Evolutionary conservation across 768 basidiomycete species (phyloP), one percentile per base, ranked within the genome.

Genomic region (Sarcodon aspratus): DNA sequence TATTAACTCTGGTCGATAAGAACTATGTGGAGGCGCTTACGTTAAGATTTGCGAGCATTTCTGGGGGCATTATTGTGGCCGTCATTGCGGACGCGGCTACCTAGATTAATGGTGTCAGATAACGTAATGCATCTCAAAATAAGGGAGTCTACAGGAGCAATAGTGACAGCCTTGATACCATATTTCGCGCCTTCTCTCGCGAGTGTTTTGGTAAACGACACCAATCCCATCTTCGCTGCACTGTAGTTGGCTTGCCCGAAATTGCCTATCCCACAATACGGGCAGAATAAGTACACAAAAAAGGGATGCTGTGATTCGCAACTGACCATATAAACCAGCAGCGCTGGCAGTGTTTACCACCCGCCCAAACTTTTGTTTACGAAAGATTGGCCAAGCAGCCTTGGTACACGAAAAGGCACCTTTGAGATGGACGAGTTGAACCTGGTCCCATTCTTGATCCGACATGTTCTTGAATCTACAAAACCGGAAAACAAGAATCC

Each of bases 211-310:
- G 93, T 90, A 67, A 97, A 96, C 0, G 73, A 84, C 46, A 97
- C 74, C 34, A 99, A 77, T 54, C 84, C 92, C 90, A 96, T 94
- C 75, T 99, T 98, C 1, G 94, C 95, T 2, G 95, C 91, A 44
- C 92, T 93, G 65, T 98, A 99, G 65, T 98, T 99, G 10, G 92
- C 83, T 66, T 97, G 94, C 9, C 96, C 96, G 61, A 95, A 88
- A 70, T 95, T 97, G 7, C 92, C 86, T 89, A 52, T 9, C 32
- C 21, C 27, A 3, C 31, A 33, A 33, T 40, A 18, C 52, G 6
- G 44, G n/a, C 21, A 7, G 21, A 27, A 27, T 27, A 27, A 27
- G 21, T 5, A 27, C 9, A 43, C 9, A 9, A 18, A 43, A 2
- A 37, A 40, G 3, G 13, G 17, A 21, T 11, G 13, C 6, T 18